Base-by-base conservation (phyloP, 805 yeast species). In the Pichia deserticola region DNA sequence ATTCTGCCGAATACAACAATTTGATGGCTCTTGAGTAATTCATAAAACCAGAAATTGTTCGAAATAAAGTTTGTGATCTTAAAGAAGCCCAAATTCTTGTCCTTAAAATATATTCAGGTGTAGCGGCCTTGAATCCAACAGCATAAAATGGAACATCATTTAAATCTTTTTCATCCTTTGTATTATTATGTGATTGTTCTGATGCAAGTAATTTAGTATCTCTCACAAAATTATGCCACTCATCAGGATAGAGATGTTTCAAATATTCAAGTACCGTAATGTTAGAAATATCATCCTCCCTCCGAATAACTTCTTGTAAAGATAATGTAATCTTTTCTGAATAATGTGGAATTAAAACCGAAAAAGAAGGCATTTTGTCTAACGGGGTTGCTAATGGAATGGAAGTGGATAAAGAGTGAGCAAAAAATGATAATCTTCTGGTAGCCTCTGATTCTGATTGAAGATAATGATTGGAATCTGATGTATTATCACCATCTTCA, bases 11-110 rank as follows among this genome's bases (percentile, higher is more conserved):
- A 60, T 79, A 78, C 4, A 89, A 68, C 20, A 87, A 67, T 53
- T 82, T 82, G 28, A 89, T 71, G 0, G 96, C 96, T 30, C 77
- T 72, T 6, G 80, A 72, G 60, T 88, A 88, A 60, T 88, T 87
- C 78, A 78, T 79, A 61, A 89, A 88, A 0, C 96, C 96, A 2
- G 89, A 78, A 4, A 87, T 74, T 0, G 96, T 88, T 42, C 96
- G 72, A 59, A 82, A 89, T 44, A 88, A 69, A 0, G 96, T 88
- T 60, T 88, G 96, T 2, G 86, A 77, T 58, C 96, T 74, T 49
- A 85, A 68, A 0, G 96, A 86, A 0, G 95, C 86, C 96, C 96
- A 88, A 3, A 88, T 75, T 58, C 95, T 70, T 0, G 95, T 87
- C 61, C 93, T 70, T 51, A 84, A 61, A 6, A 80, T 75, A 58